These are phyloP conservation scores for Phytophthora aleatoria DNA, from an alignment of 352 stramenopile species.

Conservation along the genomic window DNA sequence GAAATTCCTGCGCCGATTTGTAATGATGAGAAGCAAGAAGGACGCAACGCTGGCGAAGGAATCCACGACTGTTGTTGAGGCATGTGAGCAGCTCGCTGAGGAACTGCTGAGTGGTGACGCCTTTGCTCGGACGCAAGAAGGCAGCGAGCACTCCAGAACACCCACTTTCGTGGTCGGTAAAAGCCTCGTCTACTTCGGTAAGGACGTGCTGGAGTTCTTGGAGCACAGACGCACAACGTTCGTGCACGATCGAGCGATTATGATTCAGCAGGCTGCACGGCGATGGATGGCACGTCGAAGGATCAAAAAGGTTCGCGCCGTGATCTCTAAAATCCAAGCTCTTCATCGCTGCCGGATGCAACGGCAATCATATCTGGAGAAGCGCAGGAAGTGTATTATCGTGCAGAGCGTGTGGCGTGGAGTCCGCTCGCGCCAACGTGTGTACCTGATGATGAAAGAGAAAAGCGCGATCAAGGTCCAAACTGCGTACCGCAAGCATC, in stretches of 20 bases:
- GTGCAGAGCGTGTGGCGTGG: slow-evolving; percentile 83
- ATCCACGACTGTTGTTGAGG: slow-evolving; percentile 60
- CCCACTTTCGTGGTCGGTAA: slow-evolving; percentile 80
- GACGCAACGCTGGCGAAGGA: slow-evolving; percentile 20
- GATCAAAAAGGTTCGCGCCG: slow-evolving; percentile 52
- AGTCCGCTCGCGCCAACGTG: slow-evolving; percentile 57
- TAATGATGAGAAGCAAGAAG: slow-evolving; percentile 65
- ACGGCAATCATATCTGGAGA: slow-evolving; percentile 48
- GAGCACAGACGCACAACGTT: slow-evolving; percentile 80
- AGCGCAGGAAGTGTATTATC: slow-evolving; percentile 46
- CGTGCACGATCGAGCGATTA: slow-evolving; percentile 65
- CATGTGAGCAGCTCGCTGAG: slow-evolving; percentile 63
- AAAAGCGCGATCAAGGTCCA: slow-evolving; percentile 70
- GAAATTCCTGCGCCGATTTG: slow-evolving; percentile 84
- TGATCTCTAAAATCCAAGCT: slow-evolving; percentile 67
- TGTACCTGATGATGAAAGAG: slow-evolving; percentile 60
- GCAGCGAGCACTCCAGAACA: slow-evolving; percentile 41
- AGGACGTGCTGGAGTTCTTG: slow-evolving; percentile 91
- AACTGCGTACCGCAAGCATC: slow-evolving; percentile 52
- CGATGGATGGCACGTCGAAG: slow-evolving; percentile 57
- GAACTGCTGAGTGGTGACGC: slow-evolving; percentile 50
- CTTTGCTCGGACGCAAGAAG: slow-evolving; percentile 44
- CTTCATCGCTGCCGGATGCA: slow-evolving; percentile 55
- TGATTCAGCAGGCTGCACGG: slow-evolving; percentile 63
- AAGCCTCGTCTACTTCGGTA: slow-evolving; percentile 94